Conservation (phyloP, 306 rosid species). For the Sicyos baderoa region DNA sequence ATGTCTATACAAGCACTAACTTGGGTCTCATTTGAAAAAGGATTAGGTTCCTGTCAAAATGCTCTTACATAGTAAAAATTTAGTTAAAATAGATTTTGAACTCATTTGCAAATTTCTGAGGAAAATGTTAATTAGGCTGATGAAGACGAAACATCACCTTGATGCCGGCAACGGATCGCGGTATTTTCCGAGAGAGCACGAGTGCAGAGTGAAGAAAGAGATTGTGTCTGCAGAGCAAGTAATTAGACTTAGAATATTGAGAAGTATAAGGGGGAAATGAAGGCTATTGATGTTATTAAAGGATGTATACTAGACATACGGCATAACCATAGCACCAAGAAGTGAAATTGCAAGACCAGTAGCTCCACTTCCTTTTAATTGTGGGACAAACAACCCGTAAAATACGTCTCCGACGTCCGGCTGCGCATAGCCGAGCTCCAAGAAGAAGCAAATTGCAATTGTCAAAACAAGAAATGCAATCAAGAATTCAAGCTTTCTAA, state of each 20-base stretch:
- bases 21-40: no score
- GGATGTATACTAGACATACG: conserved; percentile 46
- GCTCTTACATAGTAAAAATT: no score
- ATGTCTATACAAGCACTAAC: no score
- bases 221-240: conserved; percentile 59
- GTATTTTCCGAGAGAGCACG: conserved; percentile 92
- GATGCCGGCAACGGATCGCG: conserved; percentile 72
- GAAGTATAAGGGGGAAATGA: conserved; percentile 12
- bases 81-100: not conserved
- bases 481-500: conserved; percentile 89
- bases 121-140: conserved; percentile 1
- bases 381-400: conserved; percentile 72
- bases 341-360: conserved; percentile 97
- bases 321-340: conserved; percentile 99
- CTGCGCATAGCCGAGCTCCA: conserved; percentile 83
- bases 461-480: conserved; percentile 79
- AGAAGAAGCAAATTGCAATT: conserved; percentile 82
- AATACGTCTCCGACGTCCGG: conserved; percentile 64
- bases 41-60: no score
- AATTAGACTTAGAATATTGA: conserved; percentile 20
- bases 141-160: conserved; percentile 39
- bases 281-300: conserved; percentile 9
- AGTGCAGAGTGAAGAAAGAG: conserved; percentile 97
- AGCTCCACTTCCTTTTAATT: conserved; percentile 83
- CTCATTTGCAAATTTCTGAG: not conserved